A percentile compares a stretch with the other conserved stretches of the same genome.
phyloP scores from a whole-genome alignment of 306 rosid species.

The Elaeagnus macrophylla region DNA sequence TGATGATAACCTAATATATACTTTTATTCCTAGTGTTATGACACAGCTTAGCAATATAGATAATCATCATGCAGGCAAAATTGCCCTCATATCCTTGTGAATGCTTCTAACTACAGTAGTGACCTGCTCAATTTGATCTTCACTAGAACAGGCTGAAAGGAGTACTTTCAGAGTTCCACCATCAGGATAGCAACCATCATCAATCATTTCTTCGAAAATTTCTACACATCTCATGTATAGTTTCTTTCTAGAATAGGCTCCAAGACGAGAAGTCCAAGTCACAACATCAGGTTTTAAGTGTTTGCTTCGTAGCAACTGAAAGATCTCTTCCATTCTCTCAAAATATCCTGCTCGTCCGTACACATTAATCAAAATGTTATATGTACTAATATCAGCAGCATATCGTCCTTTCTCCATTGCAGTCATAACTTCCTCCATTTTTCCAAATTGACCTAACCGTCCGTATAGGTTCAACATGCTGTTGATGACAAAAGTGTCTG shows the following conservation, averaged over 20 bases:
- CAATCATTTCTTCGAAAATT: slow-evolving; percentile 88
- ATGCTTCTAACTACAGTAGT: slow-evolving; percentile 67
- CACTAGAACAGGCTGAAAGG: slow-evolving; percentile 67
- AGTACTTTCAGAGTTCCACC: slow-evolving; percentile 84
- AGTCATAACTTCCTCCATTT: slow-evolving; percentile 64
- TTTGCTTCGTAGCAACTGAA: slow-evolving; percentile 38
- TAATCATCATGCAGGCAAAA: slow-evolving; percentile 35
- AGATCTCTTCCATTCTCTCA: slow-evolving; percentile 63
- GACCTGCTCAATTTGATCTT: slow-evolving; percentile 70
- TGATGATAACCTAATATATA: background rate
- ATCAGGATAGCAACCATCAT: slow-evolving; percentile 86
- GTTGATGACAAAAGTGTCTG: slow-evolving; percentile 73
- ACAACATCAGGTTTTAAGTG: slow-evolving; percentile 77
- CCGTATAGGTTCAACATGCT: slow-evolving; percentile 82
- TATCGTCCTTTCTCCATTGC: slow-evolving; percentile 62
- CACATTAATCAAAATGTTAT: slow-evolving; percentile 63
- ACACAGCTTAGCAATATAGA: background rate
- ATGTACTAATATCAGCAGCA: slow-evolving; percentile 64
- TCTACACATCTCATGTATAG: slow-evolving; percentile 62
- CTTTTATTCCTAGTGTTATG: background rate
- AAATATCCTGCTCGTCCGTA: slow-evolving; percentile 79
- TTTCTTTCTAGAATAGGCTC: slow-evolving; percentile 84
- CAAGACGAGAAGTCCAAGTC: slow-evolving; percentile 89
- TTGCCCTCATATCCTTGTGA: slow-evolving; percentile 56
- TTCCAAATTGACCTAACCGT: slow-evolving; percentile 58